A percentile compares a stretch with the other conserved stretches of the same genome.
Conservation (phyloP, 2,329 filamentous ascomycete genomes). For the Diaporthe humulicola region DNA sequence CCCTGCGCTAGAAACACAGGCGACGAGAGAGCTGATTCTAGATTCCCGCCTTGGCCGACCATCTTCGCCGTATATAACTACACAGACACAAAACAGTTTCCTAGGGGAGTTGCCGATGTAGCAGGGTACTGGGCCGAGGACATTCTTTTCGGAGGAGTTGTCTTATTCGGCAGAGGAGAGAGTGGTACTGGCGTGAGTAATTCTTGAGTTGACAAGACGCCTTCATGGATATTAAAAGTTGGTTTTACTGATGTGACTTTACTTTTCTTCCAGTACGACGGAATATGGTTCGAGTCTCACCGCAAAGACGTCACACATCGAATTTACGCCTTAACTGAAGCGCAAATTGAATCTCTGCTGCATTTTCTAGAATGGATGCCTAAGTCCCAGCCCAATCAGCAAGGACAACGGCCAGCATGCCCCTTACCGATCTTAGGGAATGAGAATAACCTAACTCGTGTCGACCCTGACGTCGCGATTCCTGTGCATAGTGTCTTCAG, state of each 20-base stretch:
- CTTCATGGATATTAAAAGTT: not conserved
- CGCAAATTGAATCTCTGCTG: not conserved
- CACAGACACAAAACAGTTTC: conserved; percentile 46
- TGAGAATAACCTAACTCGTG: not conserved
- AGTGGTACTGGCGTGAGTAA: conserved; percentile 6
- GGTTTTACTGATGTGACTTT: not conserved
- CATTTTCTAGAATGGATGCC: not conserved
- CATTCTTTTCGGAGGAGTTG: conserved; percentile 46
- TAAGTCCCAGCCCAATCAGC: not conserved
- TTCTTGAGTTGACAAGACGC: not conserved
- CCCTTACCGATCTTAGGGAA: not conserved
- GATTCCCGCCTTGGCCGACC: conserved; percentile 40
- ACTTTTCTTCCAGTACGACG: not conserved
- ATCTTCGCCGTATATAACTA: conserved; percentile 47
- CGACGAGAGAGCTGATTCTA: not conserved
- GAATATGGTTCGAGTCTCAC: not conserved
- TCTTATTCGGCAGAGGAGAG: conserved; percentile 42
- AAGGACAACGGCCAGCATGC: not conserved
- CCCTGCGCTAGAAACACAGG: not conserved
- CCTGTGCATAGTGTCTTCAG: conserved; percentile 2
- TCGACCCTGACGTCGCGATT: not conserved
- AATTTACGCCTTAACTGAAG: not conserved
- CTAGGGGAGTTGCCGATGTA: conserved; percentile 45
- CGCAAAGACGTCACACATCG: not conserved
- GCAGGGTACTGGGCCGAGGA: conserved; percentile 49